Conservation (phyloP, 805 yeast species). For the Naumovozyma dairenensis region DNA sequence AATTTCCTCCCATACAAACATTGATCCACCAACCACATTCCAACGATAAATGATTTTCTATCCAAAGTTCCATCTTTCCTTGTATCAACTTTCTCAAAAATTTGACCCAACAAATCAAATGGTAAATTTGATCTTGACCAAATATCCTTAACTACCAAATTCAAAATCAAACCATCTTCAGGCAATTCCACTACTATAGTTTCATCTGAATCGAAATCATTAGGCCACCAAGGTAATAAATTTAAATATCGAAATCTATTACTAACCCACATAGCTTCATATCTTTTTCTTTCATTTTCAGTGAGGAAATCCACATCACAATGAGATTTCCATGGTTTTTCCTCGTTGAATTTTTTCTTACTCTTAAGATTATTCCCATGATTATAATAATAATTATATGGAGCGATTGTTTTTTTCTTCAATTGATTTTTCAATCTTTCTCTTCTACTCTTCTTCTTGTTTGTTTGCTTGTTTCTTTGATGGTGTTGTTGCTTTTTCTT, state of each 20-base stretch:
- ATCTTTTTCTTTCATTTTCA: conserved; percentile 67
- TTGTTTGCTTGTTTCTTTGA: no score
- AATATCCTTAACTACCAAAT: conserved; percentile 54
- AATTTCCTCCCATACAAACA: conserved; percentile 86
- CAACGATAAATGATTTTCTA: conserved; percentile 75
- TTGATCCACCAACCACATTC: conserved; percentile 95
- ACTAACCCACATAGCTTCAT: conserved; percentile 90
- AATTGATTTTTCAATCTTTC: background rate
- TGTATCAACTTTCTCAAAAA: conserved; percentile 63
- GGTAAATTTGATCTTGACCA: conserved; percentile 75
- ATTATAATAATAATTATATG: background rate
- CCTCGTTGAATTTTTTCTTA: conserved; percentile 51
- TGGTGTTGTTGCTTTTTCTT: no score
- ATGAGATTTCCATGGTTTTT: conserved; percentile 91
- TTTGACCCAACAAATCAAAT: conserved; percentile 44
- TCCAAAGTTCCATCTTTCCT: conserved; percentile 63
- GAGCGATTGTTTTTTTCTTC: background rate
- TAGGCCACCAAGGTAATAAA: conserved; percentile 20
- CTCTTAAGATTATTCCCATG: no score
- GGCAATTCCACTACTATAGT: conserved; percentile 6
- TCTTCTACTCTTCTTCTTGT: no score
- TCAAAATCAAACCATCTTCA: conserved; percentile 28
- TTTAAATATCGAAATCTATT: conserved; percentile 59
- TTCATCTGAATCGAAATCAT: conserved; percentile 5
- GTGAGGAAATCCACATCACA: conserved; percentile 40